Conservation (phyloP, 177 flowering plant species). For the Tripterygium wilfordii region DNA sequence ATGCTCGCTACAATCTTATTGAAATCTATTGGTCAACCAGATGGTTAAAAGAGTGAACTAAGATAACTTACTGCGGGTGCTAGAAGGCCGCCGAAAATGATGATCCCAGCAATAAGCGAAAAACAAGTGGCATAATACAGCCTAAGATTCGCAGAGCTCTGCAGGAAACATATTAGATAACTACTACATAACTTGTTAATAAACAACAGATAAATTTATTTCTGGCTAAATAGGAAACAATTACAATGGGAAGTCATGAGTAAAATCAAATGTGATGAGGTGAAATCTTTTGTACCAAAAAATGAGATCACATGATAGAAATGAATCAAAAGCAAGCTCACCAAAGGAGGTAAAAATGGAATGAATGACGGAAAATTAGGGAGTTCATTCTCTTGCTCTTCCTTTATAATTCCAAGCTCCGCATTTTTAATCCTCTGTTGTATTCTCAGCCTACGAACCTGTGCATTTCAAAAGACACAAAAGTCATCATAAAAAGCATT, state of each 20-base stretch:
- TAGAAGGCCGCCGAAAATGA: constrained; percentile 93
- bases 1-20: no score
- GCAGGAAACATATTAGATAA: constrained; percentile 15
- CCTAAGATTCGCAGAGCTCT: constrained; percentile 79
- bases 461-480: background rate
- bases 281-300: no score
- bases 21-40: no score
- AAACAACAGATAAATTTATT: background rate
- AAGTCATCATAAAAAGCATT: background rate
- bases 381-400: constrained; percentile 71
- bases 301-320: no score
- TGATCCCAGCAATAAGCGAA: constrained; percentile 77
- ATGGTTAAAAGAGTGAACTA: no score
- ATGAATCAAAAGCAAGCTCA: constrained; percentile 19
- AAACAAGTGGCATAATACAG: constrained; percentile 80
- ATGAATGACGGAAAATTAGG: constrained; percentile 93
- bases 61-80: constrained; percentile 86
- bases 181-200: background rate
- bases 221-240: background rate
- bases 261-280: background rate
- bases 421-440: constrained; percentile 83
- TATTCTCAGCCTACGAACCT: constrained; percentile 92
- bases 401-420: constrained; percentile 60
- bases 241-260: background rate
- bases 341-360: constrained; percentile 97